Conservation (phyloP, 139 green algal genomes). For the Protoeuglena noctilucae region DNA sequence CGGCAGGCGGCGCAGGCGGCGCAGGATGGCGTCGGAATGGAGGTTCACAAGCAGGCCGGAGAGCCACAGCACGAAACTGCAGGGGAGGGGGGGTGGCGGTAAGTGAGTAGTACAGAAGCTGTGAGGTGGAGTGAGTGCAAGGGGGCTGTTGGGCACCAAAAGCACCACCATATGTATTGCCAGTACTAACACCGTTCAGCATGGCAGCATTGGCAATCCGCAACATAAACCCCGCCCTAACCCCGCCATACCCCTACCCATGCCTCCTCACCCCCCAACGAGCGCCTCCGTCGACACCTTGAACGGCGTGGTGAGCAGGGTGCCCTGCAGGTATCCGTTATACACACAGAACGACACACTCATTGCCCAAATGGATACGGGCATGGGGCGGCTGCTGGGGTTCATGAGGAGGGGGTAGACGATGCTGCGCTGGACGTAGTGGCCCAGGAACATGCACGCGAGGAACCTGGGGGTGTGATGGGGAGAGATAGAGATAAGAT, state of each 20-base stretch:
- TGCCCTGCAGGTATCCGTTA: slow-evolving; percentile 55
- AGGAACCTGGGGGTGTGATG: background rate
- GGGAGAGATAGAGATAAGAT: too few relatives aligned
- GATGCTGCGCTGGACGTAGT: slow-evolving; percentile 32
- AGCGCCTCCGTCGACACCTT: slow-evolving; percentile 13
- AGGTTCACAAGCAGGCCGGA: too few relatives aligned
- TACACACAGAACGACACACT: slow-evolving; percentile 40
- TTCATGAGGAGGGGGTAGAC: slow-evolving; percentile 35
- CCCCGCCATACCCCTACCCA: too few relatives aligned
- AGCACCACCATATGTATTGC: too few relatives aligned
- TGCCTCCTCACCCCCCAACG: slow-evolving; percentile 33
- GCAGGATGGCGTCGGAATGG: slow-evolving; percentile 38
- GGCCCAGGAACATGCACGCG: slow-evolving; percentile 17
- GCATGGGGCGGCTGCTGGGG: slow-evolving; percentile 33
- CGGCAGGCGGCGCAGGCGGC: slow-evolving; percentile 29
- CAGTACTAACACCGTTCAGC: too few relatives aligned
- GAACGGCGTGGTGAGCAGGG: background rate
- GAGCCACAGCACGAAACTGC: too few relatives aligned
- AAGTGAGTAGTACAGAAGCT: background rate
- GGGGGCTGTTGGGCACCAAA: too few relatives aligned
- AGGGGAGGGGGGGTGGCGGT: background rate
- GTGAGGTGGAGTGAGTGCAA: slow-evolving; percentile 29
- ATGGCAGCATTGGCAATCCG: too few relatives aligned
- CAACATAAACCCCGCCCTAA: too few relatives aligned
- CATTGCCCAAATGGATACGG: slow-evolving; percentile 34